These are phyloP conservation scores for Agastache rugosa DNA, from an alignment of 257 asterid species.

Conservation along the genomic window DNA sequence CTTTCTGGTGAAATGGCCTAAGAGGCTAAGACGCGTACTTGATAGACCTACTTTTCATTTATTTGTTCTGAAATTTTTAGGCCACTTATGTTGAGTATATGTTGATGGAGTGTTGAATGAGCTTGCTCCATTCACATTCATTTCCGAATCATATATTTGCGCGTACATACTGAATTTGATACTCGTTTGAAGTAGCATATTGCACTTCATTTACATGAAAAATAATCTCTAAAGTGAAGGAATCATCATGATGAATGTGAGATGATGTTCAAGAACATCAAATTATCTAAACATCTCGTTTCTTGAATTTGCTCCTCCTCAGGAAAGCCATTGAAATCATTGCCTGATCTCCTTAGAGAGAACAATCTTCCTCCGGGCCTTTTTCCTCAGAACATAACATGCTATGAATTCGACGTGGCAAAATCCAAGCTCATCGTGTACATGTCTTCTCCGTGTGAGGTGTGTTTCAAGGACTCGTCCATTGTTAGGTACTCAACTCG, in stretches of 20 bases:
- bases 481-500: constrained; percentile 69
- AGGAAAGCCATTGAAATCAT: constrained; percentile 79
- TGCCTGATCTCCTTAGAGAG: constrained; percentile 78
- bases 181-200: neutral
- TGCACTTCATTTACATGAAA: neutral
- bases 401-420: constrained; percentile 76
- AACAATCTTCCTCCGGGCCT: constrained; percentile 84
- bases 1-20: neutral
- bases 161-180: neutral
- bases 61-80: too few species aligned
- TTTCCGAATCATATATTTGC: neutral
- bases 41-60: neutral
- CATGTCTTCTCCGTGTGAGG: constrained; percentile 73
- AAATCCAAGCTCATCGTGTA: constrained; percentile 73
- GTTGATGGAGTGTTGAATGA: constrained; percentile 6
- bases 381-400: constrained; percentile 84
- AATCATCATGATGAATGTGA: neutral
- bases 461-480: constrained; percentile 90
- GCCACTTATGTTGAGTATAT: neutral
- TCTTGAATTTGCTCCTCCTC: constrained; percentile 14
- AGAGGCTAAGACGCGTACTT: neutral
- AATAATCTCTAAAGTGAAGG: neutral
- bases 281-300: neutral
- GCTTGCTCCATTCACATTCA: neutral
- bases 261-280: neutral